A percentile compares a stretch with the other conserved stretches of the same genome.
phyloP scores from a whole-genome alignment of 2,329 filamentous ascomycete genomes.

The Orbilia javanica region DNA sequence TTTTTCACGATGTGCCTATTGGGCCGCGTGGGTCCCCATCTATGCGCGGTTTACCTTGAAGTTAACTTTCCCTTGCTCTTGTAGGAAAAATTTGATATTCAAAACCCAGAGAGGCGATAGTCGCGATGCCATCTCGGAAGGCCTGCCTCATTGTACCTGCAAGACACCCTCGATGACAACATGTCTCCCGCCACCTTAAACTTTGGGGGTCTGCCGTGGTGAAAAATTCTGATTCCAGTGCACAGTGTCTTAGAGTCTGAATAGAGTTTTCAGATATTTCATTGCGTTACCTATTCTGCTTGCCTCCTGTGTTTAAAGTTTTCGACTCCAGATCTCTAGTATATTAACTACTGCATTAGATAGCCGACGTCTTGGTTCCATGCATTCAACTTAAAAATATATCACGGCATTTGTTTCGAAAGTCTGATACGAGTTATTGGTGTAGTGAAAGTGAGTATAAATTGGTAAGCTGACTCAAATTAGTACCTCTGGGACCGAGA shows the following conservation, averaged over 20 bases:
- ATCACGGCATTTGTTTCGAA: too few species aligned
- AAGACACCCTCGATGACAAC: background rate
- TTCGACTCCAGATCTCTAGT: too few species aligned
- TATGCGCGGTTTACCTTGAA: background rate
- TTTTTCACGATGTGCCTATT: constrained; percentile 1
- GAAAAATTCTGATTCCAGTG: constrained; percentile 1
- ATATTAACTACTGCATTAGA: too few species aligned
- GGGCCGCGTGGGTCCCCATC: background rate
- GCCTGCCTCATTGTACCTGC: constrained; percentile 29
- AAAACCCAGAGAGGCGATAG: constrained; percentile 16
- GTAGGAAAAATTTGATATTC: constrained; percentile 24
- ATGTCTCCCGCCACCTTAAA: background rate
- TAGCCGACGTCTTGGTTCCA: too few species aligned
- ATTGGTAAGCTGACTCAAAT: too few species aligned
- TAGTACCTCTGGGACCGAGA: too few species aligned
- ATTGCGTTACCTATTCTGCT: too few species aligned
- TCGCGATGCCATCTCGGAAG: constrained; percentile 26
- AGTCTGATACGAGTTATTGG: too few species aligned
- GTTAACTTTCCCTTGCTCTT: constrained; percentile 8
- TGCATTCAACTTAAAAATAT: too few species aligned
- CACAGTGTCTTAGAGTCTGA: background rate
- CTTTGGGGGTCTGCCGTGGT: constrained; percentile 9
- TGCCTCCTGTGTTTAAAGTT: too few species aligned
- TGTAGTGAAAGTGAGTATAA: too few species aligned
- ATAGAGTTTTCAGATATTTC: background rate